Evolutionary conservation across 116 monocot species (phyloP).

Genomic region (Papilionanthe hybrid): DNA sequence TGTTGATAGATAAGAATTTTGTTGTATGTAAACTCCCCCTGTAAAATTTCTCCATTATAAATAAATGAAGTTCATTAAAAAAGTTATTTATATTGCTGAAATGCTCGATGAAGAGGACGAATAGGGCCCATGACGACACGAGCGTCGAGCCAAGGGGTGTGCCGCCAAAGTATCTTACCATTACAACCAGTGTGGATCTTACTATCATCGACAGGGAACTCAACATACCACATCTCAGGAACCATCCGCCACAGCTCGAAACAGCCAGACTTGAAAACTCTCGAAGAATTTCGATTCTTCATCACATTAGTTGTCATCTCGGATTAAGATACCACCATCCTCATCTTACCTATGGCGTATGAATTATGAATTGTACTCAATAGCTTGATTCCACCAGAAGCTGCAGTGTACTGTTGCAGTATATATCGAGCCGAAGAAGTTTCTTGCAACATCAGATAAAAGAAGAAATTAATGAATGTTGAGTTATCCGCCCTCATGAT

Average conservation of each 20-base stretch:
- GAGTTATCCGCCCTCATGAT: too few species aligned
- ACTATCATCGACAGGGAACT: constrained; percentile 75
- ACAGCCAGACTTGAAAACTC: constrained; percentile 55
- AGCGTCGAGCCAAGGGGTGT: constrained; percentile 91
- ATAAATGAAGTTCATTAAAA: neutral
- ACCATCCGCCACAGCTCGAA: constrained; percentile 95
- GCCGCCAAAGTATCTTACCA: constrained; percentile 82
- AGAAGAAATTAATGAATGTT: neutral
- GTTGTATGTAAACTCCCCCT: too few species aligned
- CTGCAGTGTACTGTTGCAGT: constrained; percentile 74
- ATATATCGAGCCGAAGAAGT: constrained; percentile 93
- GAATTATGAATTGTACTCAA: constrained; percentile 62
- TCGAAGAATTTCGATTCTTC: constrained; percentile 42
- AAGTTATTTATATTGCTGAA: constrained; percentile 40
- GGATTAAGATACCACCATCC: constrained; percentile 76
- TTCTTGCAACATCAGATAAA: constrained; percentile 36
- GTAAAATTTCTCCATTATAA: too few species aligned
- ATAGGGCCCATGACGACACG: constrained; percentile 87
- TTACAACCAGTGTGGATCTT: constrained; percentile 90
- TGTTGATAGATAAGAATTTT: too few species aligned
- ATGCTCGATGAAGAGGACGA: constrained; percentile 74
- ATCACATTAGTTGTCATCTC: constrained; percentile 66
- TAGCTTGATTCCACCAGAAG: constrained; percentile 75
- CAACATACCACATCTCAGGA: constrained; percentile 95
- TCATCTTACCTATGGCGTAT: constrained; percentile 78